Evolutionary conservation across 345 rosid species (phyloP).

Genomic region (Eutrema heterophyllum): DNA sequence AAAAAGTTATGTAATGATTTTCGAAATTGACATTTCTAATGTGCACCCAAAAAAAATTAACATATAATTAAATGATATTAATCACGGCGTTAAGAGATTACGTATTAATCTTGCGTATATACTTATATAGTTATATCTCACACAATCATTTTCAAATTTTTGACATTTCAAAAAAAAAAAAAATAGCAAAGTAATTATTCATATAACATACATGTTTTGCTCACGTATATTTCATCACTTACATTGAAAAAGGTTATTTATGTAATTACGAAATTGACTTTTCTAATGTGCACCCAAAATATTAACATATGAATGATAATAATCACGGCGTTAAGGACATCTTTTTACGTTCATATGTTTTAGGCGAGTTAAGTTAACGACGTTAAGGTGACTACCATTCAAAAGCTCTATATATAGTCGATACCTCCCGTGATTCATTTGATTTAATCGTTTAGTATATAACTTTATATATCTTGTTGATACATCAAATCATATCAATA

Average conservation of each 20-base stretch:
- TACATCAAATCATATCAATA: conserved; percentile 28
- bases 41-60: background rate
- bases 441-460: background rate
- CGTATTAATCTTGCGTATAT: too few species aligned
- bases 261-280: background rate
- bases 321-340: background rate
- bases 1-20: background rate
- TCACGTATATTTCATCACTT: background rate
- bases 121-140: too few species aligned
- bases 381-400: conserved; percentile 2
- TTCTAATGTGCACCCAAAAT: background rate
- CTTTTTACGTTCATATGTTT: background rate
- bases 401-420: background rate
- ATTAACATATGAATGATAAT: background rate
- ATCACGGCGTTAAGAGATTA: background rate
- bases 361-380: background rate
- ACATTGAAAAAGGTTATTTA: background rate
- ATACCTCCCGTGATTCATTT: conserved; percentile 21
- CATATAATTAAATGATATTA: background rate
- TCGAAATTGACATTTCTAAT: background rate
- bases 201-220: background rate
- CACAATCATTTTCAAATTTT: background rate
- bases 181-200: background rate
- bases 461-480: conserved; percentile 13
- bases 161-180: background rate